phyloP scores from a whole-genome alignment of 2,329 filamentous ascomycete genomes.

The Endoconidiophora polonica region DNA sequence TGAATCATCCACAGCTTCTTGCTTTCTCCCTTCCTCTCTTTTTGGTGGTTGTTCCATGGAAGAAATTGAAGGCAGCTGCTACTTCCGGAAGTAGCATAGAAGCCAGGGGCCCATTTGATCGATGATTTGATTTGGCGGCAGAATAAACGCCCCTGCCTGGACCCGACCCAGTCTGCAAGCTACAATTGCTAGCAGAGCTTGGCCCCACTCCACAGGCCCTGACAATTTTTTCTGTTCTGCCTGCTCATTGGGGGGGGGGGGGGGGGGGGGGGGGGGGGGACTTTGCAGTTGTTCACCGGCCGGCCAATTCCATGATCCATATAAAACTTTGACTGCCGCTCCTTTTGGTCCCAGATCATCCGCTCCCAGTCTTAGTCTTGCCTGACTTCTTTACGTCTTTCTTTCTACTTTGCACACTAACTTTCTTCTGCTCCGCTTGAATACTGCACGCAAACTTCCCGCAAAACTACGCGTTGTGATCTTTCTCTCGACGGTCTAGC shows the following conservation, averaged over 20 bases:
- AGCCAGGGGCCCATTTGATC: neutral
- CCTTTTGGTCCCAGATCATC: neutral
- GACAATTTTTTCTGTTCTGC: constrained; percentile 8
- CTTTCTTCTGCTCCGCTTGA: neutral
- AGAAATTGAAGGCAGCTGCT: neutral
- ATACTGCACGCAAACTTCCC: neutral
- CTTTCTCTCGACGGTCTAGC: constrained; percentile 1
- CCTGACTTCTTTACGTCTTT: constrained; percentile 2
- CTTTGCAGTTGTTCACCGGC: neutral
- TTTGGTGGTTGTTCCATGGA: neutral
- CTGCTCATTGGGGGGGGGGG: neutral
- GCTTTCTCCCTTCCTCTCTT: too few species aligned
- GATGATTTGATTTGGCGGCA: neutral
- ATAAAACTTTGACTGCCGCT: constrained; percentile 12
- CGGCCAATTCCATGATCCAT: constrained; percentile 1
- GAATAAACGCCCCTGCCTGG: too few species aligned
- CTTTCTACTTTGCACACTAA: constrained; percentile 1
- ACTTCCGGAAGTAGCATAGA: constrained; percentile 1
- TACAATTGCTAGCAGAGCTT: neutral
- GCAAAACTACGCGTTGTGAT: neutral
- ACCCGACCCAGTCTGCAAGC: too few species aligned
- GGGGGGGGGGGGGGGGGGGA: neutral
- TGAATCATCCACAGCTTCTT: too few species aligned
- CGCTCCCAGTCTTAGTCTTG: neutral
- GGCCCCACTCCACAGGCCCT: constrained; percentile 13